These are phyloP conservation scores for Coemansia sp. DNA, from an alignment of 192 early-diverging fungal genomes.

Conservation along the genomic window DNA sequence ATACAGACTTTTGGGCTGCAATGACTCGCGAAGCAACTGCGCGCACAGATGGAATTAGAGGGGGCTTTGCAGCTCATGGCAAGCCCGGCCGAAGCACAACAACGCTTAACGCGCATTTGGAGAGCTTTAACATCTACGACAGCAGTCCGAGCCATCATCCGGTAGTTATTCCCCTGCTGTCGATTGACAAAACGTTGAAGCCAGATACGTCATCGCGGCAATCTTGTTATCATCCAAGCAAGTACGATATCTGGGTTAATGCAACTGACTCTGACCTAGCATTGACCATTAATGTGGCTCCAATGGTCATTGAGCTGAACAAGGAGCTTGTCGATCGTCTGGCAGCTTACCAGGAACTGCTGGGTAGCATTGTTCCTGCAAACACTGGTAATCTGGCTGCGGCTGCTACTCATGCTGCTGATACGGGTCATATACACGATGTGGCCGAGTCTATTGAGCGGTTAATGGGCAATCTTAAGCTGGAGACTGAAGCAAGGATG, in stretches of 20 bases:
- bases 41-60: neutral
- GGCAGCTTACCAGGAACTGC: conserved; percentile 25
- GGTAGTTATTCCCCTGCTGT: conserved; percentile 33
- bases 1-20: conserved; percentile 48
- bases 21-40: conserved; percentile 32
- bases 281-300: conserved; percentile 39
- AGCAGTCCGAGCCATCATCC: conserved; percentile 38
- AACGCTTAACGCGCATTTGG: conserved; percentile 32
- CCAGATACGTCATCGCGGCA: neutral
- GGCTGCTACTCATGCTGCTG: neutral
- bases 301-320: conserved; percentile 28
- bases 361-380: conserved; percentile 10
- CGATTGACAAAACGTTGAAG: conserved; percentile 29
- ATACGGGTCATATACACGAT: conserved; percentile 7
- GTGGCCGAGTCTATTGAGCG: conserved; percentile 38
- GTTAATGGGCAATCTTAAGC: conserved; percentile 40
- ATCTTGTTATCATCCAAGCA: neutral
- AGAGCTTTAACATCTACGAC: conserved; percentile 42
- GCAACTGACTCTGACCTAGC: conserved; percentile 19
- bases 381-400: neutral
- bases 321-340: conserved; percentile 46
- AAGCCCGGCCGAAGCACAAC: conserved; percentile 4
- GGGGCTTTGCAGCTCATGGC: neutral
- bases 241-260: conserved; percentile 45
- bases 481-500: conserved; percentile 24